Evolutionary conservation across 2,329 filamentous ascomycete species (phyloP).

Genomic region (Xylariaceae sp.): DNA sequence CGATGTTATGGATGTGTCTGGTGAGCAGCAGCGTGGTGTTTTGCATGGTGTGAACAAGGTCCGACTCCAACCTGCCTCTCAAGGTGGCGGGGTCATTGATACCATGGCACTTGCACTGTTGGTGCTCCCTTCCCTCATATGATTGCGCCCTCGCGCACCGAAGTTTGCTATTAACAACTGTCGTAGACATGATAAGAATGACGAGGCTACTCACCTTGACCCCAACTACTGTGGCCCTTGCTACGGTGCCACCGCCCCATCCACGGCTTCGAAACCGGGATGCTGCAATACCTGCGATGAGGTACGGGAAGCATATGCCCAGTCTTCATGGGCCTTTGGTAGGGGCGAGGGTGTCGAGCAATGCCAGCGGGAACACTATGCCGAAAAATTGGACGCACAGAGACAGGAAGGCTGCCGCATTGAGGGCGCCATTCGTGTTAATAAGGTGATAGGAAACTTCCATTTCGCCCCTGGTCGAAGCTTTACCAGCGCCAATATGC

Average conservation of each 20-base stretch:
- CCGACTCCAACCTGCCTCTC: slow-evolving; percentile 62
- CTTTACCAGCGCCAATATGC: slow-evolving; percentile 94
- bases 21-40: slow-evolving; percentile 91
- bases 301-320: slow-evolving; percentile 88
- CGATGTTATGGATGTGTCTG: slow-evolving; percentile 98
- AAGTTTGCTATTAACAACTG: slow-evolving; percentile 7
- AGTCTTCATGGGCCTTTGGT: slow-evolving; percentile 88
- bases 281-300: slow-evolving; percentile 98
- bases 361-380: slow-evolving; percentile 90
- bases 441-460: slow-evolving; percentile 98
- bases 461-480: slow-evolving; percentile 93
- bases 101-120: slow-evolving; percentile 62
- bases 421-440: slow-evolving; percentile 85
- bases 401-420: slow-evolving; percentile 90
- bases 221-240: slow-evolving; percentile 90
- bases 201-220: slow-evolving; percentile 71
- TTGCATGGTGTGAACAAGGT: slow-evolving; percentile 91
- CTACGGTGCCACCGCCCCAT: slow-evolving; percentile 75
- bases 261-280: slow-evolving; percentile 67
- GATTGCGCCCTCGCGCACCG: neutral
- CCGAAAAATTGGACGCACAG: slow-evolving; percentile 80
- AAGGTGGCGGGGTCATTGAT: slow-evolving; percentile 74
- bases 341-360: slow-evolving; percentile 90
- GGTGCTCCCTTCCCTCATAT: slow-evolving; percentile 28
- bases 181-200: slow-evolving; percentile 60